A percentile compares a stretch with the other conserved stretches of the same genome.
Evolutionary conservation across 345 rosid genomes (phyloP).

Genomic region (Bruguiera sexangula): DNA sequence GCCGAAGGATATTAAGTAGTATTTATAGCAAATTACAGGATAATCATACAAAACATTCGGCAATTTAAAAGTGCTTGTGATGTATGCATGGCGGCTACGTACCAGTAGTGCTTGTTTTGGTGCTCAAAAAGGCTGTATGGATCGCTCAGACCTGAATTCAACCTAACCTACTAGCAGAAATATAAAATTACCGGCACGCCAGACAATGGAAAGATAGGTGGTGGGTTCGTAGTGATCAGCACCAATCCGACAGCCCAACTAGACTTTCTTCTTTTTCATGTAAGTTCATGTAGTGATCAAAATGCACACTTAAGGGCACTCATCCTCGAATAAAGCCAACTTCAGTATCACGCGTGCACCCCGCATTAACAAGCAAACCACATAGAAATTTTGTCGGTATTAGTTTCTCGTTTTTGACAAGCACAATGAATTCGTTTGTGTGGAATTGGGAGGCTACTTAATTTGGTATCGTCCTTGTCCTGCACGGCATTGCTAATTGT

Average conservation of each 20-base stretch:
- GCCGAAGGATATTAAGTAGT: background rate
- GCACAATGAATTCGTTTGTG: too few relatives aligned
- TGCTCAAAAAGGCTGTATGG: background rate
- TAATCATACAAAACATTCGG: background rate
- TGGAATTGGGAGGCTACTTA: too few relatives aligned
- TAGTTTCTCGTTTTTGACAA: too few relatives aligned
- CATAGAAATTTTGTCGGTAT: too few relatives aligned
- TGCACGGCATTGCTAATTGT: too few relatives aligned
- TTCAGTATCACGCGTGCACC: too few relatives aligned
- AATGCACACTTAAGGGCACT: too few relatives aligned
- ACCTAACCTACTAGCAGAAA: background rate
- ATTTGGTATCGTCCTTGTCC: too few relatives aligned
- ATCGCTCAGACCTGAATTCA: background rate
- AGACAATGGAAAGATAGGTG: background rate
- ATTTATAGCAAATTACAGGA: slow-evolving; percentile 23
- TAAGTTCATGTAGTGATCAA: too few relatives aligned
- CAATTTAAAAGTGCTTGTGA: slow-evolving; percentile 32
- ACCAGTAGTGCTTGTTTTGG: slow-evolving; percentile 8
- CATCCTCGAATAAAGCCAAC: too few relatives aligned
- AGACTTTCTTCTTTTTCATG: too few relatives aligned
- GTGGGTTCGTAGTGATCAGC: slow-evolving; percentile 26
- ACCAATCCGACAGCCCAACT: background rate
- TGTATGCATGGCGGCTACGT: slow-evolving; percentile 42
- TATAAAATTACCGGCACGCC: slow-evolving; percentile 13
- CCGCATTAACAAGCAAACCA: too few relatives aligned